Conservation (phyloP, 2,329 filamentous ascomycete genomes). For the Dactylellina drechsleri region DNA sequence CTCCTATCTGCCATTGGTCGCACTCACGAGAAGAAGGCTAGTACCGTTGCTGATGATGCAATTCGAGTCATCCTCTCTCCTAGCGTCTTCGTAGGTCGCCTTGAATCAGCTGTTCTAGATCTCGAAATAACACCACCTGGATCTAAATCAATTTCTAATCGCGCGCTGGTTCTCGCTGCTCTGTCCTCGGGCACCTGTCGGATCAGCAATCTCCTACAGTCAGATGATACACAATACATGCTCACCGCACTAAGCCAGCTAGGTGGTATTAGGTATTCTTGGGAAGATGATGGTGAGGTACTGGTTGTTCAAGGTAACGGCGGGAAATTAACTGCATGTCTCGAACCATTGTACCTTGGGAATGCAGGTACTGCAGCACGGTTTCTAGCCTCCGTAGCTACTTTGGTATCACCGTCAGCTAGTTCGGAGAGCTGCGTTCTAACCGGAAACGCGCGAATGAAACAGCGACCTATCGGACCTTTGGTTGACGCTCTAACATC, state of each 20-base stretch:
- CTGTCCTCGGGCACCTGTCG: conserved; percentile 85
- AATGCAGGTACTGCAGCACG: conserved; percentile 96
- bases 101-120: conserved; percentile 69
- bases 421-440: conserved; percentile 76
- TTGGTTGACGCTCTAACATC: conserved; percentile 87
- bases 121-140: conserved; percentile 88
- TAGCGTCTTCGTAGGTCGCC: conserved; percentile 71
- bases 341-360: conserved; percentile 85
- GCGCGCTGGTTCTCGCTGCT: conserved; percentile 91
- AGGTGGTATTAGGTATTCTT: conserved; percentile 86
- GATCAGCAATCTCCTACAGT: conserved; percentile 91
- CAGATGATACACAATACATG: conserved; percentile 98
- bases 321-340: conserved; percentile 80
- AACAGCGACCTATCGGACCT: conserved; percentile 90
- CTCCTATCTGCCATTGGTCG: conserved; percentile 88
- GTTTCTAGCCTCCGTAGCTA: conserved; percentile 90
- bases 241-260: conserved; percentile 86
- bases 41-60: conserved; percentile 83
- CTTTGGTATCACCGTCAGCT: conserved; percentile 76
- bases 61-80: conserved; percentile 86
- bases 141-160: conserved; percentile 97
- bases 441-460: conserved; percentile 96
- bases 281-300: conserved; percentile 93
- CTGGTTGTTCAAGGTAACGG: conserved; percentile 90
- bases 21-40: conserved; percentile 87